Percentiles rank a stretch among this genome's conserved stretches.
phyloP scores from a whole-genome alignment of 495 filamentous ascomycete species.

The Acidiella bohemica region DNA sequence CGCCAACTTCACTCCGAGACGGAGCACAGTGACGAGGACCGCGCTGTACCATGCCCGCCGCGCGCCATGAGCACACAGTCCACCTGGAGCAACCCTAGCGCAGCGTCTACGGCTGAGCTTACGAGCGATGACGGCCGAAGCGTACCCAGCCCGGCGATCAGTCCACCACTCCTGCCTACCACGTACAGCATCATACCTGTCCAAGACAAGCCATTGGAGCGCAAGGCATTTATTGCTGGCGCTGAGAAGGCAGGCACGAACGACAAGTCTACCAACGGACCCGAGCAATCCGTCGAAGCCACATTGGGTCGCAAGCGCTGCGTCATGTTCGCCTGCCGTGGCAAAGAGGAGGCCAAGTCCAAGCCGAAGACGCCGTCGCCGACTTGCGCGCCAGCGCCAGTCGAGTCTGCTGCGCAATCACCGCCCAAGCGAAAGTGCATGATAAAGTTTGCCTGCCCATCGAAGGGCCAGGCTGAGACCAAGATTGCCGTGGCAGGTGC shows the following conservation, averaged over 20 bases:
- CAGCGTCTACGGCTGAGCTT: slow-evolving; percentile 68
- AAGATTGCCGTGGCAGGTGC: slow-evolving; percentile 11
- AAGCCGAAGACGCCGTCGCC: slow-evolving; percentile 34
- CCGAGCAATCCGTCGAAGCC: slow-evolving; percentile 28
- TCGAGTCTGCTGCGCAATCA: slow-evolving; percentile 30
- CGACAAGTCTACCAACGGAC: slow-evolving; percentile 6
- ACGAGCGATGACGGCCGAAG: slow-evolving; percentile 86
- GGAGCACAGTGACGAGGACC: slow-evolving; percentile 16
- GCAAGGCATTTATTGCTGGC: slow-evolving; percentile 19
- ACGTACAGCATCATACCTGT: slow-evolving; percentile 23
- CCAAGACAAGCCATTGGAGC: slow-evolving; percentile 23
- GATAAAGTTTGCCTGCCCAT: slow-evolving; percentile 50
- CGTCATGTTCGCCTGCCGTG: slow-evolving; percentile 80
- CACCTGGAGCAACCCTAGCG: slow-evolving; percentile 62
- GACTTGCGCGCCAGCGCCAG: slow-evolving; percentile 16
- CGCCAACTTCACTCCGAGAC: slow-evolving; percentile 20
- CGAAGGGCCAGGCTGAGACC: slow-evolving; percentile 26
- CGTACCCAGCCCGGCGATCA: slow-evolving; percentile 72
- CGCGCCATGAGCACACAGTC: slow-evolving; percentile 43
- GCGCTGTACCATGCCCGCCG: not conserved
- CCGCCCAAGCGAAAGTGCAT: slow-evolving; percentile 34
- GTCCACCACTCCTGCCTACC: slow-evolving; percentile 52
- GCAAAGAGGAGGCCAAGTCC: slow-evolving; percentile 34
- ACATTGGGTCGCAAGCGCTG: slow-evolving; percentile 61
- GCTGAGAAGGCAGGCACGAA: slow-evolving; percentile 20